phyloP scores from a whole-genome alignment of 306 rosid species.

The Prunus mongolica region DNA sequence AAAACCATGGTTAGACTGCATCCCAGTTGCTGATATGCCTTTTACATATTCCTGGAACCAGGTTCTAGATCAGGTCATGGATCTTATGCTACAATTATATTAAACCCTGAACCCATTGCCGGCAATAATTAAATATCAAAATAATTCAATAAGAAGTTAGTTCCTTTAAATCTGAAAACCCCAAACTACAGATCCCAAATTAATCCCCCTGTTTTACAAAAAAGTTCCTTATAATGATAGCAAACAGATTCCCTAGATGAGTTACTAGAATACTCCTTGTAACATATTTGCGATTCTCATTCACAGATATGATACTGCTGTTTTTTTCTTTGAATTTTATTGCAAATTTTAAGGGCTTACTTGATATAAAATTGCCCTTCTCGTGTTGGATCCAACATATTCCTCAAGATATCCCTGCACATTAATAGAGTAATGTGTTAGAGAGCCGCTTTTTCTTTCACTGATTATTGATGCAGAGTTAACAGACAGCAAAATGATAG shows the following conservation, averaged over 20 bases:
- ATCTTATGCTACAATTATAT: not conserved
- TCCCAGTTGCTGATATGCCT: slow-evolving; percentile 71
- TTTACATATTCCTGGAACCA: slow-evolving; percentile 82
- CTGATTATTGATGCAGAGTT: not conserved
- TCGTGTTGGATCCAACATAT: slow-evolving; percentile 56
- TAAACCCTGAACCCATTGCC: not conserved
- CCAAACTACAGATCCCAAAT: no score
- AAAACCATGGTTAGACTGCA: slow-evolving; percentile 84
- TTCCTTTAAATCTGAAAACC: not conserved
- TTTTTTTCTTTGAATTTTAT: not conserved
- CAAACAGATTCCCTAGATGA: not conserved
- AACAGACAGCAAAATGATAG: not conserved
- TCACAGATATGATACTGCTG: not conserved
- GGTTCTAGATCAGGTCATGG: slow-evolving; percentile 16
- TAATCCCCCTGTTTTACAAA: no score
- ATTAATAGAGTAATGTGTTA: slow-evolving; percentile 11
- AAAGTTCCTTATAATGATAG: not conserved
- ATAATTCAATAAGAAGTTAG: not conserved
- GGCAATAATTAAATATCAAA: not conserved
- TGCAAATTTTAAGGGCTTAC: slow-evolving; percentile 30
- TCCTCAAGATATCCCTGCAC: slow-evolving; percentile 96
- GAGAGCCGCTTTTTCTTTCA: not conserved
- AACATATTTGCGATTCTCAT: not conserved
- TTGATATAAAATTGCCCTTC: slow-evolving; percentile 72
- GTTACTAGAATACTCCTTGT: not conserved